Evolutionary conservation across 129 eudicot species (phyloP).

Genomic region (Cynara cardunculus): DNA sequence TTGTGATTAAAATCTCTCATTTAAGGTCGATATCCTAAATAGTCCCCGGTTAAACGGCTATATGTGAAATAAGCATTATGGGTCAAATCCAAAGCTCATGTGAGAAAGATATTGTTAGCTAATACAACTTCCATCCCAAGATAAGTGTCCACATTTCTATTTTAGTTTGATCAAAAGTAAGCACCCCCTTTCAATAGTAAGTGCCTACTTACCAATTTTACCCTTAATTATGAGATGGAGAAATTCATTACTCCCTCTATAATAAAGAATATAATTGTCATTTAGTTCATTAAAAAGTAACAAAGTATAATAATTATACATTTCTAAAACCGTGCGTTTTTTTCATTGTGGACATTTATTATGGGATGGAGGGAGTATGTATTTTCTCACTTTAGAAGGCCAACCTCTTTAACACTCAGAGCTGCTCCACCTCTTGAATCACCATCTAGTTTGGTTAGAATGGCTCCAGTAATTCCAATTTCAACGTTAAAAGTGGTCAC

Average conservation of each 20-base stretch:
- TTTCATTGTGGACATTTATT: not conserved
- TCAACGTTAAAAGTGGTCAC: constrained; percentile 87
- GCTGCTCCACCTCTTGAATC: constrained; percentile 99
- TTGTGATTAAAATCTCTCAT: not conserved
- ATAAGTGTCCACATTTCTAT: not conserved
- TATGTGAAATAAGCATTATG: not conserved
- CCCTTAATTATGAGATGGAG: not conserved
- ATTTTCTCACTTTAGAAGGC: constrained; percentile 1
- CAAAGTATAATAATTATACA: too few species aligned
- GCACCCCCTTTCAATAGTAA: not conserved
- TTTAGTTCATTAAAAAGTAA: not conserved
- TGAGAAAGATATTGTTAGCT: not conserved
- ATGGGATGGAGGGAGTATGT: not conserved
- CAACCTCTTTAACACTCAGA: constrained; percentile 94
- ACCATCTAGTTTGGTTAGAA: constrained; percentile 90
- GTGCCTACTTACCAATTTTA: not conserved
- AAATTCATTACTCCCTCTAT: not conserved
- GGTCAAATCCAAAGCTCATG: not conserved
- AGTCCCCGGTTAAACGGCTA: too few species aligned
- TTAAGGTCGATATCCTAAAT: not conserved
- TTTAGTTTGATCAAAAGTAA: not conserved
- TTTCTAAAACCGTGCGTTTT: not conserved
- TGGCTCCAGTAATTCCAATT: constrained; percentile 97
- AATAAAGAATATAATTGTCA: not conserved
- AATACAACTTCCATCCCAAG: not conserved